These are phyloP conservation scores for Yamadazyma taylorii DNA, from an alignment of 1,139 yeast genomes.

Conservation along the genomic window DNA sequence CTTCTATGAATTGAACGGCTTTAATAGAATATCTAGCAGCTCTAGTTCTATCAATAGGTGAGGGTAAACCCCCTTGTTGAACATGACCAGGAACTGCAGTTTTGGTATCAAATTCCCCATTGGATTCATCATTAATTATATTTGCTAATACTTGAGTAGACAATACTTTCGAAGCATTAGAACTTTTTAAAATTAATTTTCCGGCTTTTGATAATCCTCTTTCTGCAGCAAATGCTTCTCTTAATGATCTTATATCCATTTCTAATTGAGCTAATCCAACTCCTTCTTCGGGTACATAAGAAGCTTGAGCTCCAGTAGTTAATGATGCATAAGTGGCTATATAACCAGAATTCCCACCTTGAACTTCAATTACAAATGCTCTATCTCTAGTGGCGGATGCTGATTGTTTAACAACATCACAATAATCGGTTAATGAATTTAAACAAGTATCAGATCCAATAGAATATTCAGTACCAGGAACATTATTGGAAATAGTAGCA, in stretches of 20 bases:
- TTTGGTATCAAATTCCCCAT: conserved; percentile 69
- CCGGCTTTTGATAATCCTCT: conserved; percentile 83
- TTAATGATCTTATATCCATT: conserved; percentile 37
- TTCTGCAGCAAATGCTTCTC: conserved; percentile 67
- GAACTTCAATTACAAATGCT: conserved; percentile 94
- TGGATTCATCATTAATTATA: conserved; percentile 64
- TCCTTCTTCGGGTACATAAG: conserved; percentile 91
- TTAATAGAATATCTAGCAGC: conserved; percentile 89
- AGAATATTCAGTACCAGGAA: conserved; percentile 95
- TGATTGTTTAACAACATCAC: conserved; percentile 93
- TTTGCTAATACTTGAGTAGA: conserved; percentile 67
- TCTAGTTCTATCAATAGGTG: conserved; percentile 90
- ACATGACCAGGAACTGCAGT: conserved; percentile 85
- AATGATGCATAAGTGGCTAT: conserved; percentile 88
- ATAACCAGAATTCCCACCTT: conserved; percentile 95
- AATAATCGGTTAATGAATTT: conserved; percentile 84
- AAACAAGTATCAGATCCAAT: conserved; percentile 93
- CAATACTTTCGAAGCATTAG: conserved; percentile 68
- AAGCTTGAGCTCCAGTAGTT: conserved; percentile 89
- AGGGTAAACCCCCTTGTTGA: conserved; percentile 96
- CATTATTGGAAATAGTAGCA: conserved; percentile 94
- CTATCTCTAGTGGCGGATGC: conserved; percentile 95
- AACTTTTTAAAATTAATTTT: conserved; percentile 66
- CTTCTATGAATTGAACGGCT: conserved; percentile 84
- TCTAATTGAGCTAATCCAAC: conserved; percentile 46